phyloP scores from a whole-genome alignment of 2,329 filamentous ascomycete species.

The Sporothrix phasma region DNA sequence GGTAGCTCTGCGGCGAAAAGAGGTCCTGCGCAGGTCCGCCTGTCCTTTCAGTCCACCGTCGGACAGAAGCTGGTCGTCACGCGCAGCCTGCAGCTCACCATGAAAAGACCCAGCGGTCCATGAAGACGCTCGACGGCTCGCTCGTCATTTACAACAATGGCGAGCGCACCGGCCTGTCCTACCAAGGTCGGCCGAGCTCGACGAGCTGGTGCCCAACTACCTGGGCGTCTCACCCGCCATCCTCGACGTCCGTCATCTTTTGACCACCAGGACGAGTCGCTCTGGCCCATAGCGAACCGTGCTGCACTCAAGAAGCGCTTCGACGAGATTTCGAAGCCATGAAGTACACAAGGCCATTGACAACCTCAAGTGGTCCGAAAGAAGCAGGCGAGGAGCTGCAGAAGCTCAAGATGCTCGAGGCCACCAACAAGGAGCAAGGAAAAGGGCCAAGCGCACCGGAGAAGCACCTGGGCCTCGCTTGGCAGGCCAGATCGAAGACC shows the following conservation, averaged over 20 bases:
- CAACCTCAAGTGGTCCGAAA: slow-evolving; percentile 84
- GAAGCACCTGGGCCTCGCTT: slow-evolving; percentile 55
- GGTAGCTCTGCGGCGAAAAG: slow-evolving; percentile 65
- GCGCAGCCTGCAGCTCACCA: slow-evolving; percentile 72
- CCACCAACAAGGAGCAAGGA: slow-evolving; percentile 55
- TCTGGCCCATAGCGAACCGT: slow-evolving; percentile 95
- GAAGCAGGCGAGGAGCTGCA: slow-evolving; percentile 64
- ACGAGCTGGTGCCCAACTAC: slow-evolving; percentile 72
- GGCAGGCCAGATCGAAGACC: slow-evolving; percentile 53
- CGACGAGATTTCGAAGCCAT: slow-evolving; percentile 96
- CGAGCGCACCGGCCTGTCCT: slow-evolving; percentile 67
- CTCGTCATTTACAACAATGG: slow-evolving; percentile 68
- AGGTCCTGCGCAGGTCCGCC: slow-evolving; percentile 81
- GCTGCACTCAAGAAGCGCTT: slow-evolving; percentile 82
- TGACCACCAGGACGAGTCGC: slow-evolving; percentile 95
- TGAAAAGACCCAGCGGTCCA: slow-evolving; percentile 69
- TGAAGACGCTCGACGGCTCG: slow-evolving; percentile 78
- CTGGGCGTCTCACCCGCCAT: slow-evolving; percentile 85
- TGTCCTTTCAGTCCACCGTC: slow-evolving; percentile 72
- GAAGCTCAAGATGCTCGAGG: slow-evolving; percentile 63
- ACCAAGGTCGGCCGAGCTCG: slow-evolving; percentile 71
- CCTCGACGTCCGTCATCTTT: slow-evolving; percentile 90
- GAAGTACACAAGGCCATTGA: slow-evolving; percentile 98
- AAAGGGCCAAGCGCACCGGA: slow-evolving; percentile 63
- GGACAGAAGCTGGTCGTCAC: slow-evolving; percentile 73